Evolutionary conservation across 2,329 filamentous ascomycete species (phyloP), one percentile per base, ranked within the genome.

Genomic region (Cordyceps fumosorosea): DNA sequence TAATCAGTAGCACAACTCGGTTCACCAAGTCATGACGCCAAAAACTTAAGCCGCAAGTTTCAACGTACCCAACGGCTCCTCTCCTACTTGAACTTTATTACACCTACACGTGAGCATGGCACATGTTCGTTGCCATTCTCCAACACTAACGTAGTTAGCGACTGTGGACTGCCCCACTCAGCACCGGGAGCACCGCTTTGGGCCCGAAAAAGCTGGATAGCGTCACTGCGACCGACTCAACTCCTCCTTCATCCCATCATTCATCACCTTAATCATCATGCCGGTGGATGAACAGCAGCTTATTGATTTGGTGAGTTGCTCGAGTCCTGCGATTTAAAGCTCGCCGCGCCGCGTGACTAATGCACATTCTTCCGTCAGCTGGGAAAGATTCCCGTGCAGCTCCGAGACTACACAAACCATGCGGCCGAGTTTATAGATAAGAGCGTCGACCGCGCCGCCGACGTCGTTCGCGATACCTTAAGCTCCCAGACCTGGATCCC

Each of bases 341-440:
- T 14, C 10, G 5, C 45, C 12, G n/a, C 24, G 16, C 24, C 34
- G 1, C 34, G 47, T 37, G 2, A 16, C 56, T 34, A 32, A 54
- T 26, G 24, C 26, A 26, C 54, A n/a, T n/a, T 42, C 26, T 16
- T 60, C 62, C 37, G 14, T 4, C 66, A 85, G 82, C 74, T 85
- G 66, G 79, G 80, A 65, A 80, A 76, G 66, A 74, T 84, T 62
- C 78, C 80, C 64, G 76, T 84, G 75, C 86, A 93, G 69, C 80
- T 93, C 72, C 84, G 84, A 65, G 81, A 80, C 66, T 92, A 91
- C 74, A 87, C 89, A 18, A 80, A 82, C 67, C 83, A 90, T 59
- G 82, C 93, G 64, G 91, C 91, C 72, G 88, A 91, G 66, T 89
- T 88, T 67, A 85, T 96, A 72, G 91, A 97, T 75, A 81, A 83